A percentile compares a stretch with the other conserved stretches of the same genome.
These are phyloP conservation scores for Forsythia suspensa DNA, from an alignment of 257 asterid species.

Conservation along the genomic window DNA sequence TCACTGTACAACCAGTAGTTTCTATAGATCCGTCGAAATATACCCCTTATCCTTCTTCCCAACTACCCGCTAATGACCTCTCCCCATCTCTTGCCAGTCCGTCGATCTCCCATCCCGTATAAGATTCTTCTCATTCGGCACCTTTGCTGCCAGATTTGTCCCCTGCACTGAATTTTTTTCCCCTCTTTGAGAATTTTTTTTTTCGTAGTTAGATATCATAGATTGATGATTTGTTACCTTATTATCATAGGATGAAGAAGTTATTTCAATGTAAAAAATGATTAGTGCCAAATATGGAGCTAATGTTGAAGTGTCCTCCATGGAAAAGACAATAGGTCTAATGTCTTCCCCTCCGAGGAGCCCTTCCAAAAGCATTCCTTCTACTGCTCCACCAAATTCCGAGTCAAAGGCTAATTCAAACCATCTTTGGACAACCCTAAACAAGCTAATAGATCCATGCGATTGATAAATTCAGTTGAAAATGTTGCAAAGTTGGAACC, in stretches of 20 bases:
- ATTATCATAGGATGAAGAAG: slow-evolving; percentile 49
- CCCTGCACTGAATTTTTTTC: too few relatives aligned
- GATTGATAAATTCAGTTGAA: slow-evolving; percentile 33
- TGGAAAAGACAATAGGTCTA: slow-evolving; percentile 26
- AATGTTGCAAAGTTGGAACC: slow-evolving; percentile 32
- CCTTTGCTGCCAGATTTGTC: too few relatives aligned
- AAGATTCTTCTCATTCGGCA: too few relatives aligned
- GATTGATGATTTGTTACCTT: slow-evolving; percentile 11
- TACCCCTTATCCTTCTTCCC: too few relatives aligned
- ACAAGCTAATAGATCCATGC: slow-evolving; percentile 35
- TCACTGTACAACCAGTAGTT: too few relatives aligned
- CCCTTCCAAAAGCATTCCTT: slow-evolving; percentile 26
- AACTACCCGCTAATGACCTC: too few relatives aligned
- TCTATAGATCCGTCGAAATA: too few relatives aligned
- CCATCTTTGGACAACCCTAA: slow-evolving; percentile 42
- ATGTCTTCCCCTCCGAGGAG: slow-evolving; percentile 44
- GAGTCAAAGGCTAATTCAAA: slow-evolving; percentile 41
- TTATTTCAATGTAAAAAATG: slow-evolving; percentile 31
- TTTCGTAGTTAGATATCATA: not conserved
- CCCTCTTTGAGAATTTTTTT: too few relatives aligned
- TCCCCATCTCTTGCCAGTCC: too few relatives aligned
- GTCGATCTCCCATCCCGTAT: too few relatives aligned
- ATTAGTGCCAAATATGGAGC: slow-evolving; percentile 29
- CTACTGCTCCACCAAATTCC: slow-evolving; percentile 26
- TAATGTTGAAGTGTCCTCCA: slow-evolving; percentile 25